Conservation (phyloP, 1,284 basidiomycete genomes). For the Pyrrhoderma noxium region DNA sequence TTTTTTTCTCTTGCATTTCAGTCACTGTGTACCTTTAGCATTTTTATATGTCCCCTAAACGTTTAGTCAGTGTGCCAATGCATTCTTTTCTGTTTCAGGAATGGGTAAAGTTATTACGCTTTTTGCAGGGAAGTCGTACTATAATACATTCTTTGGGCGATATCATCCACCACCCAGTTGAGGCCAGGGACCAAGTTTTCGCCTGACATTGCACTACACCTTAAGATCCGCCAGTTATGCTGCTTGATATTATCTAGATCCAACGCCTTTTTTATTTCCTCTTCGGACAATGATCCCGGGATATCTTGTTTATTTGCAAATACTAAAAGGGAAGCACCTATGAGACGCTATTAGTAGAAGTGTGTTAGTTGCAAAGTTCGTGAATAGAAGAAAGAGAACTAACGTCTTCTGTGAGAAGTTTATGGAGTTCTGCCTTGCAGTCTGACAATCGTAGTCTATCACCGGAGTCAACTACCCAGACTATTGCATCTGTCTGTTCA, state of each 20-base stretch:
- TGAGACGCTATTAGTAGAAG: conserved; percentile 59
- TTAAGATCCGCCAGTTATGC: conserved; percentile 86
- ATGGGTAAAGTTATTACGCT: too few species aligned
- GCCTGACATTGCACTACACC: conserved; percentile 91
- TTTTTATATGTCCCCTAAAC: too few species aligned
- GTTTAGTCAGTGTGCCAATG: too few species aligned
- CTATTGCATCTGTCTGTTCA: conserved; percentile 95
- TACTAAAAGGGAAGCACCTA: conserved; percentile 90
- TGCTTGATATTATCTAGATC: conserved; percentile 72
- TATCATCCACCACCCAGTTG: conserved; percentile 92
- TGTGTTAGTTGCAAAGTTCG: conserved; percentile 8
- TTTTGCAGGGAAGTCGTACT: too few species aligned
- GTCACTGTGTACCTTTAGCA: too few species aligned
- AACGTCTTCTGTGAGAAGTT: conserved; percentile 87
- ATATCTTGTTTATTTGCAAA: conserved; percentile 99
- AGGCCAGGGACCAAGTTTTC: conserved; percentile 79
- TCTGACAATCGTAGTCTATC: conserved; percentile 87
- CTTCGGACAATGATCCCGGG: conserved; percentile 73
- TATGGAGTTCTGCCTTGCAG: conserved; percentile 82
- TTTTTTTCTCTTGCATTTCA: too few species aligned
- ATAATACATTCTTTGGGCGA: conserved; percentile 77
- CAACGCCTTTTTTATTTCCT: conserved; percentile 77
- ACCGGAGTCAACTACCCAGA: conserved; percentile 97
- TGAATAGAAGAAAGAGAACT: conserved; percentile 27
- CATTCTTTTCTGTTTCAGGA: too few species aligned